Evolutionary conservation across 1,284 basidiomycete genomes (phyloP).

Genomic region (Tilletia caries): DNA sequence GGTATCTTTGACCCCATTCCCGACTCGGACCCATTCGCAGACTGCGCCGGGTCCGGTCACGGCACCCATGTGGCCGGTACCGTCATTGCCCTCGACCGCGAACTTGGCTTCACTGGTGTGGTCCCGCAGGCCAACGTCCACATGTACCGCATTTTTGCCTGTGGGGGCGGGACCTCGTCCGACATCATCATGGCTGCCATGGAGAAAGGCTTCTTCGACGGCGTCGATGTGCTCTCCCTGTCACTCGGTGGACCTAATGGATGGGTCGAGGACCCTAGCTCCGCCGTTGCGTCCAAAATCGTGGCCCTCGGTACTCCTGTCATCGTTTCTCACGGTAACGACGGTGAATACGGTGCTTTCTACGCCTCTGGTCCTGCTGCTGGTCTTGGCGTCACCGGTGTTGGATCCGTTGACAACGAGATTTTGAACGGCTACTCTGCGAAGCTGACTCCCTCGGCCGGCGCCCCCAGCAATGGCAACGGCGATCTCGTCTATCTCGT

Average conservation of each 20-base stretch:
- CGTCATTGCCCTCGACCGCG: slow-evolving; percentile 62
- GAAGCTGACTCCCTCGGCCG: slow-evolving; percentile 25
- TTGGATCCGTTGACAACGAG: slow-evolving; percentile 50
- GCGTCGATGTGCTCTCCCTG: slow-evolving; percentile 63
- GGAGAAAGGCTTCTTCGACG: slow-evolving; percentile 44
- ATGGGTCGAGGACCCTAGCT: slow-evolving; percentile 26
- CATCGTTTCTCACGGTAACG: slow-evolving; percentile 54
- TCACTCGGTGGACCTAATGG: slow-evolving; percentile 61
- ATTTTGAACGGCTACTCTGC: slow-evolving; percentile 32
- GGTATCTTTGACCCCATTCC: slow-evolving; percentile 52
- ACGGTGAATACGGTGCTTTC: slow-evolving; percentile 54
- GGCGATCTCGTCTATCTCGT: slow-evolving; percentile 29
- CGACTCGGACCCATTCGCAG: slow-evolving; percentile 55
- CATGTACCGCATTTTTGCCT: slow-evolving; percentile 56
- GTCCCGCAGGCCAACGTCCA: slow-evolving; percentile 39
- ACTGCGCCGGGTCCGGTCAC: slow-evolving; percentile 47
- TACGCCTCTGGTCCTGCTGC: slow-evolving; percentile 55
- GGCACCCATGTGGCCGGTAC: slow-evolving; percentile 67
- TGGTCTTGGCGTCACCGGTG: slow-evolving; percentile 50
- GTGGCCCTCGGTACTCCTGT: slow-evolving; percentile 30
- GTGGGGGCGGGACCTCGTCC: slow-evolving; percentile 46
- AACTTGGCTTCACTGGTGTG: slow-evolving; percentile 38
- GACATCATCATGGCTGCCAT: slow-evolving; percentile 55
- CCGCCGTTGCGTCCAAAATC: slow-evolving; percentile 30
- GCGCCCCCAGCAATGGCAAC: slow-evolving; percentile 15